Evolutionary conservation across 2,329 filamentous ascomycete species (phyloP), one percentile per base, ranked within the genome.

Genomic region (Sodiomyces alkalinus): DNA sequence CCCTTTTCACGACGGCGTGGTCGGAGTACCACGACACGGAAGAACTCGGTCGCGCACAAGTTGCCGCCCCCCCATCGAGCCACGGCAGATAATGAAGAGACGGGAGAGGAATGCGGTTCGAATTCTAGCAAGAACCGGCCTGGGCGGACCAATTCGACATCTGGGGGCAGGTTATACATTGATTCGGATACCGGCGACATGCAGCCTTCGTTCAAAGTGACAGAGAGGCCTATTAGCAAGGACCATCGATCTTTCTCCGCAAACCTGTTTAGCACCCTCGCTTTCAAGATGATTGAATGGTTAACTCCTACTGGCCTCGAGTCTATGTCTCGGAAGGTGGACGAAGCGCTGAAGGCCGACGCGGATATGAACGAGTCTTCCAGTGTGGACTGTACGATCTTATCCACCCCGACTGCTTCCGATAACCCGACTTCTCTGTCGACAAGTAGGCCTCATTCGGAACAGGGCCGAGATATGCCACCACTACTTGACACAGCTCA

Each of bases 251-350:
- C 68, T 0, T 71, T 74, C 41, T 63, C 68, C 6, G 68, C 68
- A 6, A 74, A 74, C 36, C 53, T 76, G 6, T 77, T 79, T 40
- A 70, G 64, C 6, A 75, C 73, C 1, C 66, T 68, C 8, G 65
- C 74, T 8, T 73, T 78, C 47, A 76, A 73, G 41, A 78, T 78
- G 70, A 42, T 79, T 4, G 74, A 79, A 44, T 79, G 72, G 73
- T 51, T 79, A n/a, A 72, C 71, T 2, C 71, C 71, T 1, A 58
- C 59, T 30, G 63, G 59, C n/a, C 44, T 72, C 4, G 57, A 61
- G 13, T 52, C 56, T 7, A 60, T 72, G 49, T 53, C 56, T 1
- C 42, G 54, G 11, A 57, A 53, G 28, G 46, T 55, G 9, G 44
- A 46, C n/a, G n/a, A n/a, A 15, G 40, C 36, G 11, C 32, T 47